phyloP scores from a whole-genome alignment of 192 early-diverging fungal genomes.

The Backusella morwellensis region DNA sequence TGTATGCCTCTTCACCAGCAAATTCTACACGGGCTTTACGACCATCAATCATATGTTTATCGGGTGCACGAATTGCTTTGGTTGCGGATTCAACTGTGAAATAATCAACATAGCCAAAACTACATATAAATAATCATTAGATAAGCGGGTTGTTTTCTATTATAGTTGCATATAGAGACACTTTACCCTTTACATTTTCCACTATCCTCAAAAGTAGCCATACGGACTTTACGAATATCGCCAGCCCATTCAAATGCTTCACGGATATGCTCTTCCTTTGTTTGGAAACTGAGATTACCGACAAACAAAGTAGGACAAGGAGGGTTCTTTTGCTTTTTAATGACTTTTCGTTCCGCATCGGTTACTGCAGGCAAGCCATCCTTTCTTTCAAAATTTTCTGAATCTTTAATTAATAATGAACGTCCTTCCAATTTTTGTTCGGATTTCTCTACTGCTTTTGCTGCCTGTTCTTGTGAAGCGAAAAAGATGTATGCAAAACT shows the following conservation, averaged over 20 bases:
- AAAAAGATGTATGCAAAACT: constrained; percentile 78
- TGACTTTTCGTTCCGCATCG: constrained; percentile 35
- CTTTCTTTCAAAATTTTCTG: constrained; percentile 55
- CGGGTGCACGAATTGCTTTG: constrained; percentile 55
- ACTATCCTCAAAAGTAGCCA: constrained; percentile 73
- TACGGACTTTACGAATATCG: constrained; percentile 61
- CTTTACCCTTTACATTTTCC: constrained; percentile 74
- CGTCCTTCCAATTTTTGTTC: constrained; percentile 60
- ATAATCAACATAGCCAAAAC: constrained; percentile 72
- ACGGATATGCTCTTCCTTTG: constrained; percentile 49
- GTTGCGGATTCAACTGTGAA: constrained; percentile 60
- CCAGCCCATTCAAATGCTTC: constrained; percentile 61
- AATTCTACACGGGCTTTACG: constrained; percentile 65
- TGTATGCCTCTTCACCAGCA: constrained; percentile 63
- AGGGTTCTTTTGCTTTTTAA: constrained; percentile 49
- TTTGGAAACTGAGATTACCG: constrained; percentile 63
- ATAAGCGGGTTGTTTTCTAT: not conserved
- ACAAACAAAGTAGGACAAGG: constrained; percentile 67
- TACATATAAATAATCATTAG: constrained; percentile 10
- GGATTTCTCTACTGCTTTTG: constrained; percentile 58
- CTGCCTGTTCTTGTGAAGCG: constrained; percentile 46
- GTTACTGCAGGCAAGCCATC: constrained; percentile 46
- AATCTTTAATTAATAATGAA: constrained; percentile 64
- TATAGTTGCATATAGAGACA: not conserved
- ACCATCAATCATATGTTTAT: constrained; percentile 53